These are phyloP conservation scores for Andalucia godoyi DNA, from an alignment of 78 protist species.

Conservation along the genomic window DNA sequence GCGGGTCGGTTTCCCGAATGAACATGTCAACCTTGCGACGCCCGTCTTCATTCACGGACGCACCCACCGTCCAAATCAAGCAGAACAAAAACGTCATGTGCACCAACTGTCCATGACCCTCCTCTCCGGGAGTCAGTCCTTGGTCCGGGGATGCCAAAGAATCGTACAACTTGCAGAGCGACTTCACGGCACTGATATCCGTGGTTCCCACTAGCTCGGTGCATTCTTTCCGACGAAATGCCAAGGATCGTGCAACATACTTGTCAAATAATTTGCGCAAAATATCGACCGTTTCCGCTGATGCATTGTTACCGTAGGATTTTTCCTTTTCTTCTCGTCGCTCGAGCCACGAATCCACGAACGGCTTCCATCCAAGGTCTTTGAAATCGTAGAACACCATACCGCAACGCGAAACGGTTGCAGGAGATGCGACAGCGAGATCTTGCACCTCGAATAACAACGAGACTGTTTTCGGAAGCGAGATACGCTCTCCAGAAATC, in stretches of 20 bases:
- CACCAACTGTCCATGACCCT: slow-evolving; percentile 9
- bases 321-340: not conserved
- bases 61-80: slow-evolving; percentile 66
- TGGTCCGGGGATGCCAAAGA: slow-evolving; percentile 35
- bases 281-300: not conserved
- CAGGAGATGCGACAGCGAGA: slow-evolving; percentile 74
- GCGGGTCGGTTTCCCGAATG: slow-evolving; percentile 52
- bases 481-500: slow-evolving; percentile 56
- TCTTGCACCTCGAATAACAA: slow-evolving; percentile 73
- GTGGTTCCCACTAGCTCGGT: slow-evolving; percentile 23
- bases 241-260: slow-evolving; percentile 13
- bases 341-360: slow-evolving; percentile 40
- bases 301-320: slow-evolving; percentile 5
- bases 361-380: slow-evolving; percentile 63
- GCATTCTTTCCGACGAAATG: not conserved
- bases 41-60: slow-evolving; percentile 12
- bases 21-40: slow-evolving; percentile 45
- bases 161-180: slow-evolving; percentile 41
- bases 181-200: slow-evolving; percentile 14
- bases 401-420: slow-evolving; percentile 82
- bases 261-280: slow-evolving; percentile 17
- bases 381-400: slow-evolving; percentile 54
- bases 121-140: slow-evolving; percentile 16
- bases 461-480: slow-evolving; percentile 41
- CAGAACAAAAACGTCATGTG: slow-evolving; percentile 46